phyloP scores from a whole-genome alignment of 1,139 yeast species.

The Saccharomycopsis crataegensis region DNA sequence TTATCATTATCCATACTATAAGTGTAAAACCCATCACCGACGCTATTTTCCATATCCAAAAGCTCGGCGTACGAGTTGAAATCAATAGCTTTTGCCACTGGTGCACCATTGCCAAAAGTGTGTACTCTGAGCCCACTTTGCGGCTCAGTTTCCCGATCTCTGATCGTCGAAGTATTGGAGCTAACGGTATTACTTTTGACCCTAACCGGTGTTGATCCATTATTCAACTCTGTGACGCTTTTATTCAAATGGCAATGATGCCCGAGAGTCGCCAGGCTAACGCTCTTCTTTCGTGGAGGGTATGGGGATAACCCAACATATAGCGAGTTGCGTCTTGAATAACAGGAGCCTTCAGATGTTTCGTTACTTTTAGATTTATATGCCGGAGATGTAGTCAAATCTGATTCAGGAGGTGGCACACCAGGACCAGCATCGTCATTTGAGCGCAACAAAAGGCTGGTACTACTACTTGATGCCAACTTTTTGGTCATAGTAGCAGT shows the following conservation, averaged over 20 bases:
- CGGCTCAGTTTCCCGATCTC: background rate
- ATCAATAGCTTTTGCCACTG: background rate
- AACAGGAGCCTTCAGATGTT: no score
- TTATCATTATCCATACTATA: background rate
- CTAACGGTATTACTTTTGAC: no score
- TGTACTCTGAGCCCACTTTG: background rate
- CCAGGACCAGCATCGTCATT: background rate
- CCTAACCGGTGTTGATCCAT: no score
- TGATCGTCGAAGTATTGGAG: background rate
- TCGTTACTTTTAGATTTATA: no score
- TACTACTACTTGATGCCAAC: background rate
- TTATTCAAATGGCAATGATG: no score
- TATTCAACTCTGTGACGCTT: no score
- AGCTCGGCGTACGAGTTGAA: constrained; percentile 13
- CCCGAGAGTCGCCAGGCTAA: no score
- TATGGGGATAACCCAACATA: no score
- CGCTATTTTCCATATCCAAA: constrained; percentile 4
- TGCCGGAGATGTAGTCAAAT: no score
- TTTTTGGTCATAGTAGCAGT: background rate
- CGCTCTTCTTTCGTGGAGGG: no score
- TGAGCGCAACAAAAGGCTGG: background rate
- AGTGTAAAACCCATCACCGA: background rate
- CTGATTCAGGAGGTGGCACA: background rate
- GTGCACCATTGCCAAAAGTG: background rate
- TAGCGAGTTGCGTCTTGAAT: no score